These are phyloP conservation scores for Curvularia sp. DNA, from an alignment of 2,329 filamentous ascomycete species.

Conservation along the genomic window DNA sequence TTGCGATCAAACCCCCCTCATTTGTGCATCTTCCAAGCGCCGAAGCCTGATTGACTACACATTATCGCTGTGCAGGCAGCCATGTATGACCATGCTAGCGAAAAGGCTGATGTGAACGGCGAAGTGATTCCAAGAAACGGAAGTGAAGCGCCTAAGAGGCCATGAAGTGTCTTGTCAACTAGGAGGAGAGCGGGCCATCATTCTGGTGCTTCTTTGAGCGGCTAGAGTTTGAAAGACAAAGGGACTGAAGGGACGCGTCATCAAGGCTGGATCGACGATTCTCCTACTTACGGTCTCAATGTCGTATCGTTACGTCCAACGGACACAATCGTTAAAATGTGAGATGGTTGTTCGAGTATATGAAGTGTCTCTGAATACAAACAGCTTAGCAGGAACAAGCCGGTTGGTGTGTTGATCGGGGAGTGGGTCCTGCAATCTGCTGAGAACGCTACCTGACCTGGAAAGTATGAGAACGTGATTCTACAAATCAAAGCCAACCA, in stretches of 20 bases:
- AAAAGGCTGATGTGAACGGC: background rate
- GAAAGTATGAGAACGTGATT: background rate
- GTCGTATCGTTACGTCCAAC: background rate
- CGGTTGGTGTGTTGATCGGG: background rate
- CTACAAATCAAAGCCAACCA: background rate
- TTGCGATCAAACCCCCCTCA: background rate
- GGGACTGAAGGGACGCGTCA: background rate
- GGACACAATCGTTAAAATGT: too few relatives aligned
- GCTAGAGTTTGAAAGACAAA: background rate
- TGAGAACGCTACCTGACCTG: background rate
- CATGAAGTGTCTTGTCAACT: background rate
- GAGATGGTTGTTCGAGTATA: too few relatives aligned
- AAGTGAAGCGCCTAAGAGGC: slow-evolving; percentile 3
- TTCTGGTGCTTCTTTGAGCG: background rate
- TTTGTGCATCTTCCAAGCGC: background rate
- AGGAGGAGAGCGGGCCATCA: background rate
- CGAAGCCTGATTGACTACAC: background rate
- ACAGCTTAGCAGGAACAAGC: too few relatives aligned
- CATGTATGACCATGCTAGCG: background rate
- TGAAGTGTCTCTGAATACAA: too few relatives aligned
- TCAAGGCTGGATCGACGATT: background rate
- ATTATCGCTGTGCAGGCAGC: background rate
- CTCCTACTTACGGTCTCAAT: too few relatives aligned
- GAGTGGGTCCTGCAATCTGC: background rate
- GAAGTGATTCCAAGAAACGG: background rate